Percentiles rank a stretch among this genome's conserved stretches.
phyloP scores from a whole-genome alignment of 208 protist genomes.

The Novymonas esmeraldas region DNA sequence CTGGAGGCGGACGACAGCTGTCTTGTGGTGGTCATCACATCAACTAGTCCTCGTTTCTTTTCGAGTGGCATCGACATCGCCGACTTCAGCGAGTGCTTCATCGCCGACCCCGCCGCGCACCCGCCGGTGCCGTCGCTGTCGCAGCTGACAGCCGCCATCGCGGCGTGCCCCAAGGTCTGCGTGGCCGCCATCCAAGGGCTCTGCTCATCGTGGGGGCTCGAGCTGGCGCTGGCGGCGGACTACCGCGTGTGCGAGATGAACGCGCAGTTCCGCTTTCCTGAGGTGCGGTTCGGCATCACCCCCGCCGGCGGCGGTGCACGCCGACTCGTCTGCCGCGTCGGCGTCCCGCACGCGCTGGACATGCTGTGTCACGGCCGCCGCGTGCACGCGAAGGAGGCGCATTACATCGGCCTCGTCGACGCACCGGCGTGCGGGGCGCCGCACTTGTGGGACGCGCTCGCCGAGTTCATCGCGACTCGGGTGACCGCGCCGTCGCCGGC shows the following conservation, averaged over 20 bases:
- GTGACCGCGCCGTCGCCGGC: conserved; percentile 1
- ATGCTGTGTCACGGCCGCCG: conserved; percentile 43
- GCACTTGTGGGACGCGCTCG: conserved; percentile 18
- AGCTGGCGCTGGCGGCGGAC: conserved; percentile 71
- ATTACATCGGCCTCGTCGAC: conserved; percentile 67
- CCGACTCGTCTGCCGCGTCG: conserved; percentile 67
- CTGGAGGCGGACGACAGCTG: conserved; percentile 44
- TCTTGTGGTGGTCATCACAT: conserved; percentile 40
- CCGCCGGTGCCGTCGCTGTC: conserved; percentile 56
- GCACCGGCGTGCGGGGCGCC: conserved; percentile 16
- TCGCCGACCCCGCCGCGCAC: conserved; percentile 30
- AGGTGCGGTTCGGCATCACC: conserved; percentile 69
- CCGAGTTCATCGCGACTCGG: conserved; percentile 2
- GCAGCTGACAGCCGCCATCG: conserved; percentile 48
- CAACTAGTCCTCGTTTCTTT: conserved; percentile 59
- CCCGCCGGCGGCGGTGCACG: conserved; percentile 84
- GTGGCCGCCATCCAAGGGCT: conserved; percentile 74
- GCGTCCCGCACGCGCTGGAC: conserved; percentile 44
- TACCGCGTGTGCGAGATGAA: conserved; percentile 60
- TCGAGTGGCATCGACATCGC: conserved; percentile 69
- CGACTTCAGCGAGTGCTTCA: conserved; percentile 46
- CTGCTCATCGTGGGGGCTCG: conserved; percentile 76
- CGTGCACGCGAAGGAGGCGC: conserved; percentile 52
- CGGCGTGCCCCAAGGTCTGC: conserved; percentile 60
- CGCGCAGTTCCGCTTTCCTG: conserved; percentile 61